These are phyloP conservation scores for Malassezia arunalokei DNA, from an alignment of 1,284 basidiomycete species.

Conservation along the genomic window DNA sequence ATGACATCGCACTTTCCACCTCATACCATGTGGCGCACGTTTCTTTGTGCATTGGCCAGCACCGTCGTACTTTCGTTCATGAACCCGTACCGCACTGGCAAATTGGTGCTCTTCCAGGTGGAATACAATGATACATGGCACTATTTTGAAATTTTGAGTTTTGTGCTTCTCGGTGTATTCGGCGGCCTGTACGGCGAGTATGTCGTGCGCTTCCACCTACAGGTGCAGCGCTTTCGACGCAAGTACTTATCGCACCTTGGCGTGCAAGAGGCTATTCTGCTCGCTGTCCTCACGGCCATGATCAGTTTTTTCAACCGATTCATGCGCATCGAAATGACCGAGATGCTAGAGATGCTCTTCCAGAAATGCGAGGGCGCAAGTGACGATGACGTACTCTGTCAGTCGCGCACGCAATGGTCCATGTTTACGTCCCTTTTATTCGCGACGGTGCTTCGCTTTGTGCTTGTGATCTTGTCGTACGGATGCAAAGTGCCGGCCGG, in stretches of 20 bases:
- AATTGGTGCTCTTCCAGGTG: slow-evolving; percentile 93
- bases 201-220: slow-evolving; percentile 90
- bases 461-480: slow-evolving; percentile 80
- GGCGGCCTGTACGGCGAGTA: slow-evolving; percentile 95
- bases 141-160: slow-evolving; percentile 95
- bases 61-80: slow-evolving; percentile 93
- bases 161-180: slow-evolving; percentile 84
- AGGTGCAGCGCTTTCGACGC: slow-evolving; percentile 82
- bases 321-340: slow-evolving; percentile 93
- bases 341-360: slow-evolving; percentile 90
- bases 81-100: slow-evolving; percentile 96
- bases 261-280: slow-evolving; percentile 72
- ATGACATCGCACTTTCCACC: slow-evolving; percentile 91
- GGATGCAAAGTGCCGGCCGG: slow-evolving; percentile 94
- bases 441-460: slow-evolving; percentile 75
- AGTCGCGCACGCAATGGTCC: slow-evolving; percentile 87
- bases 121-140: slow-evolving; percentile 98
- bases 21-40: slow-evolving; percentile 95
- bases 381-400: slow-evolving; percentile 82
- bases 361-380: slow-evolving; percentile 90
- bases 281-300: slow-evolving; percentile 77
- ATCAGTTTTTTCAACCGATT: slow-evolving; percentile 91
- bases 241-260: slow-evolving; percentile 73
- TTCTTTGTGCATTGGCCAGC: slow-evolving; percentile 90
- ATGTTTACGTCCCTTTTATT: slow-evolving; percentile 85